Evolutionary conservation across 1,284 basidiomycete species (phyloP), one percentile per base, ranked within the genome.

Genomic region (Microbotryum intermedium): DNA sequence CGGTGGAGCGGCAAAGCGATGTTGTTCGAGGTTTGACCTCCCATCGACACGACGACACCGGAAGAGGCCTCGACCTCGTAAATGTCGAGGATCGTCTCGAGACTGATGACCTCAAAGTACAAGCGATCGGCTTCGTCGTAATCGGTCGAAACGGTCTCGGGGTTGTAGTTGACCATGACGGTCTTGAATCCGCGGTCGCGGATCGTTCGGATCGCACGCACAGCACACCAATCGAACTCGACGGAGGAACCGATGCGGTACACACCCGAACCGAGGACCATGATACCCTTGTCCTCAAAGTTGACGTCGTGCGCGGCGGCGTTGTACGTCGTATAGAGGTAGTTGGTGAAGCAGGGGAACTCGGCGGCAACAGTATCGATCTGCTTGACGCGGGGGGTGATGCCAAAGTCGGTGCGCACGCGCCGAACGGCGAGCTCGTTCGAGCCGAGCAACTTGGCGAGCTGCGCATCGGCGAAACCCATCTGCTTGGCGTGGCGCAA

Each of bases 211-310:
- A 92, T 90, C 75, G 93, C 97, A 4, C 93, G 97, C 54, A 98
- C 95, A 34, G 95, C 95, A 75, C 95, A 99, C 95, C 95, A 99
- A 77, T 99, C 95, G 75, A 99, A 99, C 79, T 99, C 95, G 74
- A 99, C 95, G 65, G 90, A 94, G 74, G 86, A 89, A 58, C 95
- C 95, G 71, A 99, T 98, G 60, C 95, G 86, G 79, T 99, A 98
- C 30, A 99, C 95, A 72, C 95, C 95, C 62, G 87, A 90, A 50
- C 95, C 95, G n/a, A 98, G 84, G 34, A 99, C 94, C 90, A 98
- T 97, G 29, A 92, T 97, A 52, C 95, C 95, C 69, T 95, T 82
- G 72, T 97, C 95, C 74, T 95, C 82, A 73, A 98, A 98, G 49
- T 90, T 84, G 72, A 99, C 87, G 73, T 99, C 95, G 73, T 98